These are phyloP conservation scores for Agroathelia rolfsii DNA, from an alignment of 1,284 basidiomycete species.

Conservation along the genomic window DNA sequence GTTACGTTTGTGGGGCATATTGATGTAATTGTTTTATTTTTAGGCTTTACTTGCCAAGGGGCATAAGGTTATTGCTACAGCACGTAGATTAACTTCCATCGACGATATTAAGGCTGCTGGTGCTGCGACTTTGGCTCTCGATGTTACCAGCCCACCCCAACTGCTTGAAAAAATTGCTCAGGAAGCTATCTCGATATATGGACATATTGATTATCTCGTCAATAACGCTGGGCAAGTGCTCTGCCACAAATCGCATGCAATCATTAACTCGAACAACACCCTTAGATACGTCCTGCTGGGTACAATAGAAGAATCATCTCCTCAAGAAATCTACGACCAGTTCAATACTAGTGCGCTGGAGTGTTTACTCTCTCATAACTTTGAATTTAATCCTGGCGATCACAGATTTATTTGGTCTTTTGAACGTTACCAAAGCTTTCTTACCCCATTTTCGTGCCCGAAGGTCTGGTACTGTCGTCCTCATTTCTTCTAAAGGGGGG, in stretches of 20 bases:
- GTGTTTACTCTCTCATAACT: no score
- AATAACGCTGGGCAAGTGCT: constrained; percentile 20
- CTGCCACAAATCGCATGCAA: constrained; percentile 4
- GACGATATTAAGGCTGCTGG: constrained; percentile 13
- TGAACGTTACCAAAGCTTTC: constrained; percentile 29
- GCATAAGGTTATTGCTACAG: constrained; percentile 22
- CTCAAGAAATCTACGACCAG: no score
- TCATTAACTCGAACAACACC: no score
- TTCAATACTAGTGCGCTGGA: no score
- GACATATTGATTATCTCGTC: constrained; percentile 20
- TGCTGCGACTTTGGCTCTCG: constrained; percentile 20
- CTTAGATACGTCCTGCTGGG: constrained; percentile 8
- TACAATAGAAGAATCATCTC: no score
- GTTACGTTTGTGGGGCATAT: no score
- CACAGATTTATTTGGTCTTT: constrained; percentile 23
- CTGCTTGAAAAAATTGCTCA: constrained; percentile 13
- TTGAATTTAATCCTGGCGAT: constrained; percentile 8
- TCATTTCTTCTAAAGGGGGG: constrained; percentile 24
- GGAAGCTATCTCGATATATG: constrained; percentile 16
- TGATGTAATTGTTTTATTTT: no score
- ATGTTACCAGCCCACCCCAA: constrained; percentile 19
- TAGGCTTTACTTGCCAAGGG: constrained; percentile 15
- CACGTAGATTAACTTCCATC: constrained; percentile 13
- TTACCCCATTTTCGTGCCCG: constrained; percentile 27
- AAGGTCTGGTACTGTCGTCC: constrained; percentile 24